phyloP scores from a whole-genome alignment of 2,329 filamentous ascomycete genomes.

The Ophiostoma populinum region DNA sequence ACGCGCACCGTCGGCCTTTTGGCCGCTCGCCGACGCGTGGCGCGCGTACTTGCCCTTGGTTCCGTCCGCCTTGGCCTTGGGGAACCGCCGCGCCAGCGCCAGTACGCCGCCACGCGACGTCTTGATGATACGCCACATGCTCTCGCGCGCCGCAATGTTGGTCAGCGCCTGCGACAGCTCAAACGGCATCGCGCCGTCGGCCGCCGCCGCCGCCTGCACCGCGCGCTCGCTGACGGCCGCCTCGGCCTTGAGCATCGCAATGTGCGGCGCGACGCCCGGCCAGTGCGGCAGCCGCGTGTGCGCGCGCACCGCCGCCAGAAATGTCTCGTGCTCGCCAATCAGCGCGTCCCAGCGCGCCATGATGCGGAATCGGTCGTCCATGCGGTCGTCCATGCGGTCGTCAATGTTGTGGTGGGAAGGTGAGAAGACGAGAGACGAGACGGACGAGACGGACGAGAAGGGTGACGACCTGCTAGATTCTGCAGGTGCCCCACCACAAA shows the following conservation, averaged over 20 bases:
- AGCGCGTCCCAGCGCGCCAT: slow-evolving; percentile 7
- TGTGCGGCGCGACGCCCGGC: slow-evolving; percentile 10
- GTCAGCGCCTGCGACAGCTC: slow-evolving; percentile 4
- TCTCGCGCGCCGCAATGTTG: slow-evolving; percentile 10
- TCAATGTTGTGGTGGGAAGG: too few species aligned
- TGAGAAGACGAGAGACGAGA: too few species aligned
- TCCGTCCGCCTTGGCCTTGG: not conserved
- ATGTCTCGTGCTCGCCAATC: slow-evolving; percentile 9
- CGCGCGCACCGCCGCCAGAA: slow-evolving; percentile 7
- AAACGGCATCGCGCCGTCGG: not conserved
- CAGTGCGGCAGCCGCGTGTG: slow-evolving; percentile 7
- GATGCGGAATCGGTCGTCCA: slow-evolving; percentile 1
- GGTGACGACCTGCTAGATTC: too few species aligned
- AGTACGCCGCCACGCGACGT: slow-evolving; percentile 14
- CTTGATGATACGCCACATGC: slow-evolving; percentile 16
- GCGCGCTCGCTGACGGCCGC: slow-evolving; percentile 1
- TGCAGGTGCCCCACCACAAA: too few species aligned
- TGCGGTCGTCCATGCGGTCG: too few species aligned
- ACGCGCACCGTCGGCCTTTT: not conserved
- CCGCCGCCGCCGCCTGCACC: not conserved
- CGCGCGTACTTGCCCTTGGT: not conserved
- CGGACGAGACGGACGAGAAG: too few species aligned
- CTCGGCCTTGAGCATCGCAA: slow-evolving; percentile 8
- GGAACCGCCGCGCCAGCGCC: slow-evolving; percentile 16
- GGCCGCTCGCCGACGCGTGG: too few species aligned